Evolutionary conservation across 2,329 filamentous ascomycete genomes (phyloP).

Genomic region (Exophiala alcalophila): DNA sequence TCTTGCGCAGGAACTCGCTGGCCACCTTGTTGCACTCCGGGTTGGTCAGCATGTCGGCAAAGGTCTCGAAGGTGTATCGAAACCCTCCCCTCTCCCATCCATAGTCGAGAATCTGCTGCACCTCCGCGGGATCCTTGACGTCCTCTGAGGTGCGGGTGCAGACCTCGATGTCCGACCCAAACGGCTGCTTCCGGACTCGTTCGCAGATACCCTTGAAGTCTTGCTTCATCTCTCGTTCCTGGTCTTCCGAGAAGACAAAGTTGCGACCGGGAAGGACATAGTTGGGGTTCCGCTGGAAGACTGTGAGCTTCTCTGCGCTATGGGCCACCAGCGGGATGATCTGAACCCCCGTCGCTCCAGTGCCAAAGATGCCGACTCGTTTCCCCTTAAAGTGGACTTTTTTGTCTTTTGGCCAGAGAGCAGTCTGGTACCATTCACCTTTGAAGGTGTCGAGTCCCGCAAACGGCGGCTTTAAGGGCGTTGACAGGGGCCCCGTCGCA

Average conservation of each 20-base stretch:
- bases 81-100: slow-evolving; percentile 54
- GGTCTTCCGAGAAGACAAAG: slow-evolving; percentile 42
- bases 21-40: slow-evolving; percentile 49
- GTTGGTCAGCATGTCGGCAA: slow-evolving; percentile 50
- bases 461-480: slow-evolving; percentile 30
- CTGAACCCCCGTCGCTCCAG: slow-evolving; percentile 45
- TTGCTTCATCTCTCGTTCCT: slow-evolving; percentile 38
- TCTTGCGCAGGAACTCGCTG: slow-evolving; percentile 56
- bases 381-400: slow-evolving; percentile 32
- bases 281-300: slow-evolving; percentile 64
- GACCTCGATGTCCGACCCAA: slow-evolving; percentile 29
- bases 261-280: slow-evolving; percentile 59
- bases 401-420: slow-evolving; percentile 30
- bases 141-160: slow-evolving; percentile 21
- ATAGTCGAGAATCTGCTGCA: slow-evolving; percentile 24
- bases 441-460: slow-evolving; percentile 28
- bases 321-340: slow-evolving; percentile 41
- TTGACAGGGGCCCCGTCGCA: slow-evolving; percentile 35
- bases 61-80: slow-evolving; percentile 48
- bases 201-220: background rate
- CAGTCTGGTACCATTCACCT: slow-evolving; percentile 30
- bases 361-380: slow-evolving; percentile 45
- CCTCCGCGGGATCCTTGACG: slow-evolving; percentile 34
- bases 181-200: background rate
- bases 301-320: slow-evolving; percentile 45